Conservation (phyloP, 768 basidiomycete species). For the Dioszegia crocea region DNA sequence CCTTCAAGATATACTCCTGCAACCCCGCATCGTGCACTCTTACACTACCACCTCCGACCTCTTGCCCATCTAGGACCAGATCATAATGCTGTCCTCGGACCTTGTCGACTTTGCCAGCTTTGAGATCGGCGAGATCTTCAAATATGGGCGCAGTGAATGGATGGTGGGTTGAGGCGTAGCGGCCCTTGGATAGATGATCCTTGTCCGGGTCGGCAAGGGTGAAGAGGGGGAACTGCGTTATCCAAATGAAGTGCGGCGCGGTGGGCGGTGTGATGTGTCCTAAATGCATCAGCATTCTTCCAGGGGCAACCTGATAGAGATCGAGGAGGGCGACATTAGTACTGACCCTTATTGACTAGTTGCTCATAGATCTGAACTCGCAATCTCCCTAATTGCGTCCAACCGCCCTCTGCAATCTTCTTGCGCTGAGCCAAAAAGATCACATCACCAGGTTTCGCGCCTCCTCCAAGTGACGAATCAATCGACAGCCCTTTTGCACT, state of each 20-base stretch:
- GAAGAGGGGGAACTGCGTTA: conserved; percentile 93
- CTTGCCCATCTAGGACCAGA: conserved; percentile 85
- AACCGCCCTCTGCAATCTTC: conserved; percentile 63
- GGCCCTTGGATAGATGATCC: conserved; percentile 72
- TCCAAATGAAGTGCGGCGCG: conserved; percentile 82
- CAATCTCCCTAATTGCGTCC: conserved; percentile 70
- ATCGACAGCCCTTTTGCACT: conserved; percentile 29
- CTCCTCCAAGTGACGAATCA: conserved; percentile 32
- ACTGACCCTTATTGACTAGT: conserved; percentile 62
- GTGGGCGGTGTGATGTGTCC: conserved; percentile 60
- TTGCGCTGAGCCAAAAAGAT: conserved; percentile 48
- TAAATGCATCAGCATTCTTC: conserved; percentile 40
- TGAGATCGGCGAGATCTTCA: conserved; percentile 76
- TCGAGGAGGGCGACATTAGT: background rate
- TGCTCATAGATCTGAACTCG: conserved; percentile 62
- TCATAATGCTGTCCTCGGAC: conserved; percentile 92
- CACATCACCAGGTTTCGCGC: conserved; percentile 44
- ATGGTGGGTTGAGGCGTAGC: conserved; percentile 91
- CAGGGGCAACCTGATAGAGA: background rate
- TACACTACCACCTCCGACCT: conserved; percentile 91
- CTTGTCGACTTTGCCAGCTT: conserved; percentile 62
- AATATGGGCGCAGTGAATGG: conserved; percentile 95
- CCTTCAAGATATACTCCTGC: conserved; percentile 74
- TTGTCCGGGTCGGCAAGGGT: conserved; percentile 82
- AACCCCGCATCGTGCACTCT: conserved; percentile 81